Conservation (phyloP, 2,329 filamentous ascomycete genomes). For the Allantophomopsis cytisporea region DNA sequence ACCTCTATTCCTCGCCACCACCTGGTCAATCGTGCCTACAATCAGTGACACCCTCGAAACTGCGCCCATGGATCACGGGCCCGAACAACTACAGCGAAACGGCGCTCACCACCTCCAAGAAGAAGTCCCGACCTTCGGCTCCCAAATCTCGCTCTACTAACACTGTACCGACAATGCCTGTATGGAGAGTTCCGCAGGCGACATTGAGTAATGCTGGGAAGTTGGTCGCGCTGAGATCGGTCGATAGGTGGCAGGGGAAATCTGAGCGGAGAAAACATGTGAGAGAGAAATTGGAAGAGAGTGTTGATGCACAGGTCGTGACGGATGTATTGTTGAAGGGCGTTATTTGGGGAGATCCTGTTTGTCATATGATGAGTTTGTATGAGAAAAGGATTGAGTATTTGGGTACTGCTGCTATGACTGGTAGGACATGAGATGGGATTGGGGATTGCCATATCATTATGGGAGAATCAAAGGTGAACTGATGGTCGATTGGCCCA, state of each 20-base stretch:
- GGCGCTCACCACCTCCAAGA: slow-evolving; percentile 8
- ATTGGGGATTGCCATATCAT: no score
- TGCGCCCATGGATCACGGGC: slow-evolving; percentile 1
- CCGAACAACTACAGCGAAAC: background rate
- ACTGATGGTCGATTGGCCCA: no score
- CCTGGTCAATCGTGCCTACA: slow-evolving; percentile 21
- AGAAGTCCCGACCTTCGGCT: slow-evolving; percentile 2
- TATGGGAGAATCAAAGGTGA: no score
- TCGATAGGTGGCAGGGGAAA: slow-evolving; percentile 24
- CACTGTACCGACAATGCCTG: slow-evolving; percentile 18
- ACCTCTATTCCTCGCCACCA: slow-evolving; percentile 51
- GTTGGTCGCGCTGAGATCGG: slow-evolving; percentile 50
- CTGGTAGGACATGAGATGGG: slow-evolving; percentile 15
- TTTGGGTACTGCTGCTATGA: slow-evolving; percentile 57
- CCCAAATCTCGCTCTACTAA: slow-evolving; percentile 7
- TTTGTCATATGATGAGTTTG: slow-evolving; percentile 67
- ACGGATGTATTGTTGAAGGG: slow-evolving; percentile 54
- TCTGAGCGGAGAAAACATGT: slow-evolving; percentile 29
- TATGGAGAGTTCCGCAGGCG: slow-evolving; percentile 53
- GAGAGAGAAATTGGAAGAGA: slow-evolving; percentile 36
- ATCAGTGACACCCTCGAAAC: background rate
- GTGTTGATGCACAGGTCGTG: slow-evolving; percentile 55
- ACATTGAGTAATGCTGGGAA: slow-evolving; percentile 58
- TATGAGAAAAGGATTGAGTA: slow-evolving; percentile 61
- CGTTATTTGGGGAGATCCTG: slow-evolving; percentile 70